Evolutionary conservation across 169 alveolate species (phyloP).

Genomic region (Pseudocohnilembus persalinus): DNA sequence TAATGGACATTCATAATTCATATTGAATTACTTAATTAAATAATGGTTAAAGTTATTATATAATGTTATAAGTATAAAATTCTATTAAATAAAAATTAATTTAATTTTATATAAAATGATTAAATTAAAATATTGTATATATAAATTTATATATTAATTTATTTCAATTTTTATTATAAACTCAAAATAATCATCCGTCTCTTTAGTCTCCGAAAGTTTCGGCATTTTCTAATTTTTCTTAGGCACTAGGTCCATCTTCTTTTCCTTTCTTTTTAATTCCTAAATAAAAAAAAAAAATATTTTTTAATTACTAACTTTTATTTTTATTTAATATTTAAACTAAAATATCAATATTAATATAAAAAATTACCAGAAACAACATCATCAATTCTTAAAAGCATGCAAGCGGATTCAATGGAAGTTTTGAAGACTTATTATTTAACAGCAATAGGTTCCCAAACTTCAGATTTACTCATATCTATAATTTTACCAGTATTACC

Average conservation of each 20-base stretch:
- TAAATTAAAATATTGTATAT: no score
- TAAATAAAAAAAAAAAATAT: not conserved
- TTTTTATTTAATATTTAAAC: conserved; percentile 37
- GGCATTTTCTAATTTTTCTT: not conserved
- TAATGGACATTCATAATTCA: no score
- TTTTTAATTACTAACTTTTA: conserved; percentile 3
- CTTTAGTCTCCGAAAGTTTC: conserved; percentile 24
- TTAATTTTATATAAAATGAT: no score
- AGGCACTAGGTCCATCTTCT: no score
- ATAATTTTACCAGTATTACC: conserved; percentile 80
- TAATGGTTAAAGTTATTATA: no score
- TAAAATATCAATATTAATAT: conserved; percentile 24
- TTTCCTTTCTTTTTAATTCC: not conserved
- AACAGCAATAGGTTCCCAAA: conserved; percentile 85
- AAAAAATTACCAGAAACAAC: conserved; percentile 66
- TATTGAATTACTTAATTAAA: no score
- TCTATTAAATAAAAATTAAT: no score
- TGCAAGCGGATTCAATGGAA: conserved; percentile 80
- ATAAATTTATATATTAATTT: no score
- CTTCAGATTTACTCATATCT: conserved; percentile 67
- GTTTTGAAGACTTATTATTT: conserved; percentile 80
- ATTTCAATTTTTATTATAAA: no score
- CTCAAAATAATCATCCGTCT: conserved; percentile 14
- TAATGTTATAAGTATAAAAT: no score
- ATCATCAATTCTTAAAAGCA: conserved; percentile 85